These are phyloP conservation scores for Fusarium clavum DNA, from an alignment of 2,329 filamentous ascomycete genomes.

Conservation along the genomic window DNA sequence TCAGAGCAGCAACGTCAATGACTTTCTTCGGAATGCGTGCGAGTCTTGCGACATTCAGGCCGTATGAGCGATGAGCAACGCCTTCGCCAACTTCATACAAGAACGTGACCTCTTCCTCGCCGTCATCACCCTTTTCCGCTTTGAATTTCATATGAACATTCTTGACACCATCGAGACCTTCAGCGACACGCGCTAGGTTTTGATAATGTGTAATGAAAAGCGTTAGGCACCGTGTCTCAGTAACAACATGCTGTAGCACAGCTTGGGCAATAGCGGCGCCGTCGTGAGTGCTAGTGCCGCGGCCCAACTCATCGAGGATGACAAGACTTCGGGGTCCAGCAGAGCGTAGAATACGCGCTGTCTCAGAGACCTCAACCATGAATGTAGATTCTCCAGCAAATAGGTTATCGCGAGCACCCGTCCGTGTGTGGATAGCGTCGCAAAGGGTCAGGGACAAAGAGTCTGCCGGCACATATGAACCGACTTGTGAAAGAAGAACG, in stretches of 20 bases:
- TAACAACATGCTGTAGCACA: conserved; percentile 86
- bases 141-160: conserved; percentile 97
- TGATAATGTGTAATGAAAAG: conserved; percentile 99
- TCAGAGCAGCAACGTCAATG: conserved; percentile 81
- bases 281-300: conserved; percentile 94
- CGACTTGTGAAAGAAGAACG: conserved; percentile 92
- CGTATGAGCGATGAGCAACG: conserved; percentile 93
- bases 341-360: conserved; percentile 87
- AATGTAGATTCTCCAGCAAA: conserved; percentile 95
- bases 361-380: conserved; percentile 97
- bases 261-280: conserved; percentile 95
- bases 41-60: conserved; percentile 89
- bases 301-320: conserved; percentile 92
- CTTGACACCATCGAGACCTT: conserved; percentile 75
- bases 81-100: conserved; percentile 92
- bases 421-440: conserved; percentile 93
- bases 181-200: conserved; percentile 77
- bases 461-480: conserved; percentile 89
- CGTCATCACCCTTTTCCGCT: conserved; percentile 54
- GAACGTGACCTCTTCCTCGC: conserved; percentile 87
- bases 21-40: conserved; percentile 83
- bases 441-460: conserved; percentile 81
- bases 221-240: conserved; percentile 79
- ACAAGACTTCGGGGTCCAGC: conserved; percentile 87
- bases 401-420: conserved; percentile 96